Base-by-base conservation (phyloP, 208 protist species). In the Acanthamoeba sp. region DNA sequence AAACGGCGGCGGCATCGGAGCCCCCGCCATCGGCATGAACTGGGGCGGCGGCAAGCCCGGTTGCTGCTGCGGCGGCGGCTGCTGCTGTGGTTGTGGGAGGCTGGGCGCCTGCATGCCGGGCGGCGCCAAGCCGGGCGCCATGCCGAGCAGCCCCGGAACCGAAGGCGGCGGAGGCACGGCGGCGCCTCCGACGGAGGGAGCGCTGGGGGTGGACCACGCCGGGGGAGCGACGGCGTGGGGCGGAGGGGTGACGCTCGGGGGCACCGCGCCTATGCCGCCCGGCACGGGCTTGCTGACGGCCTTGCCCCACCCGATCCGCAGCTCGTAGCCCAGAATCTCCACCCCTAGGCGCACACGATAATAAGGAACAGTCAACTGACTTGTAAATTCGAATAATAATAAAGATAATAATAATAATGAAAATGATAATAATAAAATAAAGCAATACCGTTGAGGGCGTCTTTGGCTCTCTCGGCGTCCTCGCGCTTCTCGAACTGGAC, bases 271-370 rank as follows among this genome's bases (percentile, higher is more conserved):
- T 0, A 82, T 82, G 34, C 71, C 71, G 0, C 71, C 71, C 16
- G 71, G 71, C 20, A 82, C 71, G 6, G 71, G 71, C 36, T 82
- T 82, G 38, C 38, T 50, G 24, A 94, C 62, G 34, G 78, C 73
- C 80, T 96, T 96, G 80, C 95, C 94, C 95, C 95, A 96, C 4
- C 95, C 95, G n/a, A 96, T 93, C 55, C 95, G 93, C 80, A 96
- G 91, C 34, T 94, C 84, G 24, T 76, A 76, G 22, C 93, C 95
- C 14, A 80, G 20, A 1, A 95, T 62, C 59, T 94, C 91, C 12
- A 71, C 16, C 24, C 59, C 52, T 92, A 32, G 84, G 20, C 27
- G 16, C 29, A 91, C 20, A 52, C 16, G 55, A 24, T 22, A 36
- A 32, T 40, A 32, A 22, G 14, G 52, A 89, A n/a, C 14, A 36